Evolutionary conservation across 2,329 filamentous ascomycete genomes (phyloP).

Genomic region (Alternaria rosae): DNA sequence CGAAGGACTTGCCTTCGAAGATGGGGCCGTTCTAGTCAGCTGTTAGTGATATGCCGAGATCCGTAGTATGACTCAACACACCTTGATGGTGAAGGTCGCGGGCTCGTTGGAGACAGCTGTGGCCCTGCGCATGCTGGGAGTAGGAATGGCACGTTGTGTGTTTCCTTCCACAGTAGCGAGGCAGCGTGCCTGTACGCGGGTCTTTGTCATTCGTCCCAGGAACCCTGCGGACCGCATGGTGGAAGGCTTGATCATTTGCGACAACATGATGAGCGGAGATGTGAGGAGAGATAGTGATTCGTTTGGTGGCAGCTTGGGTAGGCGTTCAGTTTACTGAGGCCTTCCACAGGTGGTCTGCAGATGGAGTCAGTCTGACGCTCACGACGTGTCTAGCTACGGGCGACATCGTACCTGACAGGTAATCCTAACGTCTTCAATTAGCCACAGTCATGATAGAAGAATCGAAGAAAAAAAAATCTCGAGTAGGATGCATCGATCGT

Average conservation of each 20-base stretch:
- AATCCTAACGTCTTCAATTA: constrained; percentile 60
- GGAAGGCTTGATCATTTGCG: constrained; percentile 62
- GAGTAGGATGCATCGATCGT: constrained; percentile 13
- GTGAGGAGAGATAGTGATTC: constrained; percentile 24
- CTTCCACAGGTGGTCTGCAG: constrained; percentile 71
- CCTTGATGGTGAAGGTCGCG: constrained; percentile 93
- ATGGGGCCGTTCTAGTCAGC: constrained; percentile 80
- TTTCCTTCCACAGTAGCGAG: constrained; percentile 74
- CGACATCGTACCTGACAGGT: constrained; percentile 65
- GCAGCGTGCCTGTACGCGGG: constrained; percentile 57
- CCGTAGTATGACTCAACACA: constrained; percentile 54
- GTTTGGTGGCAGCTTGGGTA: constrained; percentile 26
- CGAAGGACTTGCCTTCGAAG: constrained; percentile 95
- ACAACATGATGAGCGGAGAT: constrained; percentile 59
- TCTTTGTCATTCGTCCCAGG: constrained; percentile 58
- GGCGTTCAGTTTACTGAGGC: constrained; percentile 66
- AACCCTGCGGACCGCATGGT: constrained; percentile 52
- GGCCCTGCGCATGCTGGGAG: constrained; percentile 60
- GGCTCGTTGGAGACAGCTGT: constrained; percentile 76
- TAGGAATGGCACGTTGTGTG: constrained; percentile 72
- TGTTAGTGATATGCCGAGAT: constrained; percentile 41
- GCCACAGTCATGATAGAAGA: constrained; percentile 32
- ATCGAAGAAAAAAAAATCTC: constrained; percentile 6
- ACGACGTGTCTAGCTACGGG: constrained; percentile 21
- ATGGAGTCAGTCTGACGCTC: constrained; percentile 33